These are phyloP conservation scores for Cyberlindnera misumaiensis DNA, from an alignment of 805 yeast genomes.

Conservation along the genomic window DNA sequence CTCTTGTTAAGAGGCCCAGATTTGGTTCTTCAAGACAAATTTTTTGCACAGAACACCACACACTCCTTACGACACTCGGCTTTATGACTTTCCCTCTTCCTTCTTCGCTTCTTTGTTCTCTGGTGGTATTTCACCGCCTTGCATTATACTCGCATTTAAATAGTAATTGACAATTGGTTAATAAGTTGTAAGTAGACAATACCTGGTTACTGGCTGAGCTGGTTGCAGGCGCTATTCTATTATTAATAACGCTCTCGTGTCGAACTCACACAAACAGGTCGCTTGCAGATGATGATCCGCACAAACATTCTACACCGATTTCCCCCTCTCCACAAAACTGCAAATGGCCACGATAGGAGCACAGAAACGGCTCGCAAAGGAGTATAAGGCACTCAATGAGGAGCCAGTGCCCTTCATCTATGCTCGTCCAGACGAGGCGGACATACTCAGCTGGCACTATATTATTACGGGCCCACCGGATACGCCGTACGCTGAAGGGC, in stretches of 20 bases:
- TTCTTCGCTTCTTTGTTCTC: constrained; percentile 1
- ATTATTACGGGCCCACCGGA: constrained; percentile 86
- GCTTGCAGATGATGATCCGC: no score
- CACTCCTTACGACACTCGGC: neutral
- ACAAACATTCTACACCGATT: no score
- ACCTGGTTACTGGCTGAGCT: no score
- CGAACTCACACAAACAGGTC: no score
- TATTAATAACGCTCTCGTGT: no score
- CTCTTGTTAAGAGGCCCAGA: constrained; percentile 31
- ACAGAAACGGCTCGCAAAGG: constrained; percentile 54
- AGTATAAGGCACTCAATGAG: constrained; percentile 66
- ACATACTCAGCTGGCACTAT: constrained; percentile 90
- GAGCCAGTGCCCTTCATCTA: constrained; percentile 77
- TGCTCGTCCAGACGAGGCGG: constrained; percentile 80
- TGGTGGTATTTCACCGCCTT: neutral
- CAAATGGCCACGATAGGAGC: constrained; percentile 22
- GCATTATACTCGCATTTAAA: neutral
- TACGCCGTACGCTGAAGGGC: constrained; percentile 79
- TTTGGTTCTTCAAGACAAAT: no score
- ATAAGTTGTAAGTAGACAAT: no score
- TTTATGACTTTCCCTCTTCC: neutral
- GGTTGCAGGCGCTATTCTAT: no score
- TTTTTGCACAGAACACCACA: neutral
- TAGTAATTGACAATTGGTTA: no score
- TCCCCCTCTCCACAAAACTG: no score